These are phyloP conservation scores for Leptomonas seymouri DNA, from an alignment of 208 protist genomes.

Conservation along the genomic window DNA sequence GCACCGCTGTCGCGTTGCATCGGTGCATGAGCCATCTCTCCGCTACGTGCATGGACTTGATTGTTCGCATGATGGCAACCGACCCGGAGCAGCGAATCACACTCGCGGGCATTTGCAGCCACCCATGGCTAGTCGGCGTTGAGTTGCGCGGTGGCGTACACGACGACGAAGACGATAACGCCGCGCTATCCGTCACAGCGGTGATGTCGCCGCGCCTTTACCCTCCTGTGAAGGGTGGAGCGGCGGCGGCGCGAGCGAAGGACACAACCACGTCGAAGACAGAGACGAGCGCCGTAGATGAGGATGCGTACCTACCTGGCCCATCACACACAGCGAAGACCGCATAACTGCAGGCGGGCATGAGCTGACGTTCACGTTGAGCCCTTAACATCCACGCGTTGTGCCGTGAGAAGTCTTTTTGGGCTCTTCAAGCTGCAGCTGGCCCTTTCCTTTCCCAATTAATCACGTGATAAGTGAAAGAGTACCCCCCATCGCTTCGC, in stretches of 20 bases:
- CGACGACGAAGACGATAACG: slow-evolving; percentile 4
- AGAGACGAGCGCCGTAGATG: too few species aligned
- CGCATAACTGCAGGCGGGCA: too few species aligned
- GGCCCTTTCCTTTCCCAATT: too few species aligned
- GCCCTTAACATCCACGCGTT: too few species aligned
- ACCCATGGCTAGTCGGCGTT: slow-evolving; percentile 50
- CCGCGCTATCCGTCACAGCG: slow-evolving; percentile 32
- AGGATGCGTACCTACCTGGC: too few species aligned
- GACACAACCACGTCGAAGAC: not conserved
- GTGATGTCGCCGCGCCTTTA: slow-evolving; percentile 31
- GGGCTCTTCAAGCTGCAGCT: too few species aligned
- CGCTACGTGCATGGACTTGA: slow-evolving; percentile 41
- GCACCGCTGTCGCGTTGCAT: slow-evolving; percentile 25
- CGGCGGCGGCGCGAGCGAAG: not conserved
- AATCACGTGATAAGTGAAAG: too few species aligned
- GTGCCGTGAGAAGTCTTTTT: too few species aligned
- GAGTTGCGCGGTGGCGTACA: slow-evolving; percentile 18
- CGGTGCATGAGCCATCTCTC: slow-evolving; percentile 44
- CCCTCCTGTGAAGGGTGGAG: not conserved
- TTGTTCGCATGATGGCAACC: slow-evolving; percentile 43
- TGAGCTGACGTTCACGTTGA: too few species aligned
- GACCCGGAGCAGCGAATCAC: slow-evolving; percentile 38
- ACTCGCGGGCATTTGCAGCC: slow-evolving; percentile 37
- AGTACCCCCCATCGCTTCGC: too few species aligned
- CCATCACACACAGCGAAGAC: too few species aligned